Evolutionary conservation across 305 asterid genomes (phyloP).

Genomic region (Striga hermonthica): DNA sequence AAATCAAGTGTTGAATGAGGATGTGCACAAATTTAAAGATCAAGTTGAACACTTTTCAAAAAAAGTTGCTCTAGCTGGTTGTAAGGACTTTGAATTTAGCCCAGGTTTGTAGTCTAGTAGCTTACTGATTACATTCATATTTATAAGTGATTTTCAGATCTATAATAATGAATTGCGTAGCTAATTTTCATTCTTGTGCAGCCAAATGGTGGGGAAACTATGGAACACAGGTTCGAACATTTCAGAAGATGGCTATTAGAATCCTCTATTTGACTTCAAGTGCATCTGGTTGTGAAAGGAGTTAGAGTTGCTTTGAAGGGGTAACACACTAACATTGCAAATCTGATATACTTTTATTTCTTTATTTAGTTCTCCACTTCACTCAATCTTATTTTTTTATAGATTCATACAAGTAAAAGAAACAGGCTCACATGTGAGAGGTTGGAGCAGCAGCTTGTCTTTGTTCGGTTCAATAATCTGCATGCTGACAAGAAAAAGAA

Average conservation of each 20-base stretch:
- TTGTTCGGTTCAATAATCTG: background rate
- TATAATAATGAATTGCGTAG: background rate
- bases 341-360: background rate
- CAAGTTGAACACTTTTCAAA: background rate
- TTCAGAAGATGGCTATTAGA: background rate
- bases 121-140: too few relatives aligned
- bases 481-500: background rate
- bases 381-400: background rate
- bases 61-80: background rate
- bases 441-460: background rate
- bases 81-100: too few relatives aligned
- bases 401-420: background rate
- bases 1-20: too few relatives aligned
- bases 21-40: too few relatives aligned
- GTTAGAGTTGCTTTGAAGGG: background rate
- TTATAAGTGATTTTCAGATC: background rate
- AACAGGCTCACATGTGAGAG: background rate
- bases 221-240: background rate
- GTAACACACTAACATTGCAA: background rate
- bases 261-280: constrained; percentile 1
- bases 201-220: background rate
- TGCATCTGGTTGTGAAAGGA: background rate
- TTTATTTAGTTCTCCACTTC: background rate
- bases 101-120: too few relatives aligned
- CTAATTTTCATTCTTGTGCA: background rate